Evolutionary conservation across 176 grass and related monocot species (phyloP).

Genomic region (Bonia amplexicaulis): DNA sequence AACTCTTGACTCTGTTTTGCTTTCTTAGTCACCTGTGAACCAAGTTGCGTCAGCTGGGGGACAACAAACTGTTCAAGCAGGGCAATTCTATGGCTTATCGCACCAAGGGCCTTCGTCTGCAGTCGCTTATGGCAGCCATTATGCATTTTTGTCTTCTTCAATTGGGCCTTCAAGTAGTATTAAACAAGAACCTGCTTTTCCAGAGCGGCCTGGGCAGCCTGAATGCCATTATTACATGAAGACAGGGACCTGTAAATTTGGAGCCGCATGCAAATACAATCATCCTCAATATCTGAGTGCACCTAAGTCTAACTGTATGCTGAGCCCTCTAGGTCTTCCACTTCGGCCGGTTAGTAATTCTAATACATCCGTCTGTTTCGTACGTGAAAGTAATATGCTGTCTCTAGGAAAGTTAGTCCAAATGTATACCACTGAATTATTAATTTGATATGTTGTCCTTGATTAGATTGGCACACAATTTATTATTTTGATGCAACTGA

Average conservation of each 20-base stretch:
- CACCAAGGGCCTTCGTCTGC: slow-evolving; percentile 40
- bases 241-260: slow-evolving; percentile 75
- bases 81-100: slow-evolving; percentile 47
- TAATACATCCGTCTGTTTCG: neutral
- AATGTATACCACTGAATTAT: neutral
- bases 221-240: slow-evolving; percentile 76
- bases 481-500: neutral
- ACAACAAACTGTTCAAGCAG: slow-evolving; percentile 59
- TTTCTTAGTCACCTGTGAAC: slow-evolving; percentile 48
- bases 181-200: slow-evolving; percentile 46
- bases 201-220: slow-evolving; percentile 69
- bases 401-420: slow-evolving; percentile 6
- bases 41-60: slow-evolving; percentile 47
- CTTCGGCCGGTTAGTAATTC: slow-evolving; percentile 59
- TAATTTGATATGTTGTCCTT: slow-evolving; percentile 2
- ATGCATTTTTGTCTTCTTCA: slow-evolving; percentile 41
- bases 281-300: slow-evolving; percentile 55
- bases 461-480: neutral
- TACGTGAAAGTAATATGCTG: neutral
- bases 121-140: slow-evolving; percentile 38
- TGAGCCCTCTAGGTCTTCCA: slow-evolving; percentile 63
- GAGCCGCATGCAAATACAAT: slow-evolving; percentile 60
- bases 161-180: slow-evolving; percentile 31
- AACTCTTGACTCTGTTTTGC: neutral
- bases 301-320: slow-evolving; percentile 39